Evolutionary conservation across 371 early-diverging fungal genomes (phyloP), one percentile per base, ranked within the genome.

Genomic region (Syncephalis plumigaleata): DNA sequence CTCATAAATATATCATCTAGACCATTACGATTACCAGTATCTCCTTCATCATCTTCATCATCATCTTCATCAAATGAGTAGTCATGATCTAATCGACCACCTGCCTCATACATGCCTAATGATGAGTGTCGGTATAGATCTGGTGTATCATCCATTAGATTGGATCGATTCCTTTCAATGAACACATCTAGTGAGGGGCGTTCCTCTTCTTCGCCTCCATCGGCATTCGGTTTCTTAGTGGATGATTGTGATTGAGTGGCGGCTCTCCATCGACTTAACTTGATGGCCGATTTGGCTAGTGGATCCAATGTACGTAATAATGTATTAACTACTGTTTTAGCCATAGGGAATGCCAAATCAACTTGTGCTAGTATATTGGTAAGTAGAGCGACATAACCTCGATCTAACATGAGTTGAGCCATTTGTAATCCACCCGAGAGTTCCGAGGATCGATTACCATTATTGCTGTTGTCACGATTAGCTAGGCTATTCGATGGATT

Each of bases 71-170:
- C 71, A 25, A 74, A 45, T 66, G 68, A 31, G 4, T 31, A 31
- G 11, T 80, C 81, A 26, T 80, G 78, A 31, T 79, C 76, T 46
- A 71, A 68, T 50, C 68, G 63, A 9, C 57, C 70, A 24, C 71
- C 69, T 15, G 75, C 82, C 52, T 77, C 81, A 55, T 79, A 77
- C 77, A 93, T 77, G 11, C 92, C 91, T 8, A 96, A 72, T 9
- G 93, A 79, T 16, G 95, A 95, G 56, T 87, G 85, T 39, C 89
- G 73, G 59, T 84, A 84, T 15, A 87, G 62, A 47, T 87, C 85
- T 17, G 55, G 54, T 16, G 57, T 56, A 38, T 57, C 63, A 7
- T 18, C 18, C 4, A 18, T 21, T 18, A 8, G 8, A 21, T 40
- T 18, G 15, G 7, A 8, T 4, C 31, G 23, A n/a, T 20, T 7